Conservation (phyloP, 1,284 basidiomycete genomes). For the Malassezia japonica region DNA sequence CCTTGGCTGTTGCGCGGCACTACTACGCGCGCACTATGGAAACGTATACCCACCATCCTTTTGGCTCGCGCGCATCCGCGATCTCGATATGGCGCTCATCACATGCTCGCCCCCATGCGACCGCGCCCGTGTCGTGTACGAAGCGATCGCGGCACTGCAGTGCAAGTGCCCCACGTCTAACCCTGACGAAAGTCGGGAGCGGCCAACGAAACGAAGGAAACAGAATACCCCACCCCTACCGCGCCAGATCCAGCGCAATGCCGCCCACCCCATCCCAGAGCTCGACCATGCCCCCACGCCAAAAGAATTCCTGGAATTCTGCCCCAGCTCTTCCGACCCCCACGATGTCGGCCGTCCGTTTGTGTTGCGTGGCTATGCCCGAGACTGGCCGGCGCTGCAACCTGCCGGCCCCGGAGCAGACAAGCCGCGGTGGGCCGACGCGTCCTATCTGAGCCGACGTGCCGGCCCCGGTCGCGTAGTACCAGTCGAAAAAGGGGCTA, state of each 20-base stretch:
- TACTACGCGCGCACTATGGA: background rate
- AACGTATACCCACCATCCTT: background rate
- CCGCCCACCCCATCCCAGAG: too few relatives aligned
- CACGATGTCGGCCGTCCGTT: constrained; percentile 61
- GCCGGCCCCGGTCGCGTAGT: constrained; percentile 66
- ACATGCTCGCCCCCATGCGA: too few relatives aligned
- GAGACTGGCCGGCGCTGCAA: constrained; percentile 62
- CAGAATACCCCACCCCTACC: too few relatives aligned
- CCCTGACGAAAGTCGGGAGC: too few relatives aligned
- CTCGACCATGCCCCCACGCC: too few relatives aligned
- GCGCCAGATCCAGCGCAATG: too few relatives aligned
- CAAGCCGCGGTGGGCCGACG: constrained; percentile 50
- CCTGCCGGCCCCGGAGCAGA: constrained; percentile 51
- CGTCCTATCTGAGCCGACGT: constrained; percentile 7
- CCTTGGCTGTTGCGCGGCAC: background rate
- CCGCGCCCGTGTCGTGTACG: too few relatives aligned
- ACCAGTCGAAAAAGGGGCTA: constrained; percentile 74
- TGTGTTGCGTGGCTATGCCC: constrained; percentile 57
- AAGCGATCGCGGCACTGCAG: too few relatives aligned
- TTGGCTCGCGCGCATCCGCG: constrained; percentile 1
- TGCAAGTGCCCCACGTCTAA: too few relatives aligned
- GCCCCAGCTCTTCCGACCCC: too few relatives aligned
- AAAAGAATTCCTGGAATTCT: too few relatives aligned
- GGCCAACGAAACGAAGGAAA: too few relatives aligned
- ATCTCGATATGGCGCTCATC: constrained; percentile 5